Percentiles rank a stretch among this genome's conserved stretches.
Evolutionary conservation across 129 eudicot genomes (phyloP).

Genomic region (Flaveria linearis): DNA sequence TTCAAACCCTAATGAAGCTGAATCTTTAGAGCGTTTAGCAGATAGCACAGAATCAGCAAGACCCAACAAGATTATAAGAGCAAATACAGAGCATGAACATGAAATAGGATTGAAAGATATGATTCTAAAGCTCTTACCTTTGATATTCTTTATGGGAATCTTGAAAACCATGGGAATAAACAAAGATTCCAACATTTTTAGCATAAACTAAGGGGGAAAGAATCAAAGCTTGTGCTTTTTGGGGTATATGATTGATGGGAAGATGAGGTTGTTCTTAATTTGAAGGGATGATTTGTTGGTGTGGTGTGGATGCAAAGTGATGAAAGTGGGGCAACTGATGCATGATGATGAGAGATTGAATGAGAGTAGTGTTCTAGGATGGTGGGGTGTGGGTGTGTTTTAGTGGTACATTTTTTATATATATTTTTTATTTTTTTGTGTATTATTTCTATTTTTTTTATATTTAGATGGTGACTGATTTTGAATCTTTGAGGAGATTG

Average conservation of each 20-base stretch:
- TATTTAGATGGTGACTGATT: conserved; percentile 18
- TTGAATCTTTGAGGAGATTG: conserved; percentile 42
- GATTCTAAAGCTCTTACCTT: conserved; percentile 52
- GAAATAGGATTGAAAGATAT: conserved; percentile 18
- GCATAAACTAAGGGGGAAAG: conserved; percentile 29
- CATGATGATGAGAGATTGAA: conserved; percentile 39
- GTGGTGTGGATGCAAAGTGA: conserved; percentile 52
- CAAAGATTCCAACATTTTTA: conserved; percentile 56
- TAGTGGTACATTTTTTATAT: conserved; percentile 12
- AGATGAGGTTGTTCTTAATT: conserved; percentile 46
- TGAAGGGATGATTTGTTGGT: conserved; percentile 29
- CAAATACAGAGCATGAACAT: conserved; percentile 25
- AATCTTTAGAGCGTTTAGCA: conserved; percentile 38
- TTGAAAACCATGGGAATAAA: conserved; percentile 29
- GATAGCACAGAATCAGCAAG: conserved; percentile 49
- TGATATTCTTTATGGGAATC: conserved; percentile 34
- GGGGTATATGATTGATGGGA: conserved; percentile 23
- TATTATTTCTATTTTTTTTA: background rate
- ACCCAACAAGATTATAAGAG: conserved; percentile 40
- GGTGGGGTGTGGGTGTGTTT: conserved; percentile 22
- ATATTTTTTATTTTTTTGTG: background rate
- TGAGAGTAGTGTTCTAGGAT: conserved; percentile 4
- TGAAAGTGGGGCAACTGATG: conserved; percentile 34
- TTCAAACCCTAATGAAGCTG: conserved; percentile 69
- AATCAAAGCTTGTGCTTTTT: conserved; percentile 22